A percentile compares a stretch with the other conserved stretches of the same genome.
Evolutionary conservation across 495 filamentous ascomycete species (phyloP).

Genomic region (Bathelium albidoporum): DNA sequence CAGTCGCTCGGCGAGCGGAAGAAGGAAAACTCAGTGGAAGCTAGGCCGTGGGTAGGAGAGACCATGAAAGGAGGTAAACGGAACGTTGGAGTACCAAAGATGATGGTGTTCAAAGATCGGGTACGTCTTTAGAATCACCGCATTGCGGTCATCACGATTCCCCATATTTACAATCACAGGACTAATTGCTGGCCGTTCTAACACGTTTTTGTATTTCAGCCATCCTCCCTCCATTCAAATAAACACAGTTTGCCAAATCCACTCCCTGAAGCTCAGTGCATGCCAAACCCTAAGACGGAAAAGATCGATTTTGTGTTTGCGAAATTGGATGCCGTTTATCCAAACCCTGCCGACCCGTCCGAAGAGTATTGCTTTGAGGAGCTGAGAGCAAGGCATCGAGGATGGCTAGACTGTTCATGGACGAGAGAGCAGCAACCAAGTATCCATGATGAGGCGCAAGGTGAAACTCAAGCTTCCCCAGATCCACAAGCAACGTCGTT

Average conservation of each 20-base stretch:
- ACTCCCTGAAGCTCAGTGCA: constrained; percentile 17
- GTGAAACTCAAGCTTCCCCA: not conserved
- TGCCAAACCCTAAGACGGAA: constrained; percentile 62
- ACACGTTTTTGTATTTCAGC: constrained; percentile 52
- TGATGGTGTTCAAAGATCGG: constrained; percentile 91
- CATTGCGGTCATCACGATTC: constrained; percentile 30
- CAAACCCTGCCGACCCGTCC: constrained; percentile 53
- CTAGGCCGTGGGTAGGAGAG: constrained; percentile 86
- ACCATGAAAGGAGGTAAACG: constrained; percentile 80
- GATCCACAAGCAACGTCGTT: not conserved
- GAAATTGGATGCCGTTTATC: constrained; percentile 74
- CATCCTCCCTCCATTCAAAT: constrained; percentile 20
- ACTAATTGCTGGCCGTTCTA: constrained; percentile 72
- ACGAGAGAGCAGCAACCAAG: constrained; percentile 9
- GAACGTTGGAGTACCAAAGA: constrained; percentile 61
- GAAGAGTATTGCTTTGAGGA: constrained; percentile 85
- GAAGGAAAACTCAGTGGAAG: constrained; percentile 85
- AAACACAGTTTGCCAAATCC: constrained; percentile 7
- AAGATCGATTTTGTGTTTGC: constrained; percentile 78
- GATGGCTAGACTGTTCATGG: constrained; percentile 70
- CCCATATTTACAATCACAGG: constrained; percentile 89
- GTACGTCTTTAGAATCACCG: constrained; percentile 52
- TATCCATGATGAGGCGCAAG: not conserved
- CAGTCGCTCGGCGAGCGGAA: constrained; percentile 74
- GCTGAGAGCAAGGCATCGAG: constrained; percentile 65